A percentile compares a stretch with the other conserved stretches of the same genome.
Evolutionary conservation across 192 early-diverging fungal species (phyloP).

Genomic region (Umbelopsis sp.): DNA sequence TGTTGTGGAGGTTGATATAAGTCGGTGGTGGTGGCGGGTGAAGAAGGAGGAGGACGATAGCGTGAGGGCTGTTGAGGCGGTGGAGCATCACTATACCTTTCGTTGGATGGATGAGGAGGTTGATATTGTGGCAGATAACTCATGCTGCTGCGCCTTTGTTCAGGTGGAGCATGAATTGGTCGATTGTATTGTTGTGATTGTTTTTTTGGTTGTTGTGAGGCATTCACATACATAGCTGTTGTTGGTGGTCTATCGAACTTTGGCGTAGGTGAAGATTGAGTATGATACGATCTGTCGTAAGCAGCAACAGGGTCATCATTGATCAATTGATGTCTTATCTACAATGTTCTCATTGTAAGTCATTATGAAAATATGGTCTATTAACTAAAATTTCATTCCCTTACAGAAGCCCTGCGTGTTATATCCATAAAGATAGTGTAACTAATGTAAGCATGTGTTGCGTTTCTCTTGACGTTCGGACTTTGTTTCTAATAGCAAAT

Average conservation of each 20-base stretch:
- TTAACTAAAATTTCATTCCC: neutral
- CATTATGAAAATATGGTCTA: neutral
- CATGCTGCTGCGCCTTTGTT: neutral
- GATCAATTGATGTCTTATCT: neutral
- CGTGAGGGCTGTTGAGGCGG: neutral
- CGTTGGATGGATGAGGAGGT: neutral
- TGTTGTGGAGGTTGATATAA: neutral
- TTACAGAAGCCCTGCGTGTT: conserved; percentile 3
- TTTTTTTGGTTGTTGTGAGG: neutral
- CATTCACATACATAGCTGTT: neutral
- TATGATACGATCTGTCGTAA: neutral
- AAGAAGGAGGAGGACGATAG: neutral
- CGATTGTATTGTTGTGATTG: neutral
- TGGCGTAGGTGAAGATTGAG: neutral
- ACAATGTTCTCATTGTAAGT: neutral
- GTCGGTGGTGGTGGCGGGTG: too few relatives aligned
- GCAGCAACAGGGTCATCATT: neutral
- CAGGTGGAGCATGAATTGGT: neutral
- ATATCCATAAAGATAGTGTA: conserved; percentile 14
- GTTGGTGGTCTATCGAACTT: neutral
- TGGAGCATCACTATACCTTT: neutral
- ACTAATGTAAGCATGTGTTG: conserved; percentile 10
- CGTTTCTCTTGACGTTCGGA: conserved; percentile 7
- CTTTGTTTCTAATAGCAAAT: neutral
- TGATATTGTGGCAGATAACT: neutral